phyloP scores from a whole-genome alignment of 2,329 filamentous ascomycete species.

The Microsporum canis region DNA sequence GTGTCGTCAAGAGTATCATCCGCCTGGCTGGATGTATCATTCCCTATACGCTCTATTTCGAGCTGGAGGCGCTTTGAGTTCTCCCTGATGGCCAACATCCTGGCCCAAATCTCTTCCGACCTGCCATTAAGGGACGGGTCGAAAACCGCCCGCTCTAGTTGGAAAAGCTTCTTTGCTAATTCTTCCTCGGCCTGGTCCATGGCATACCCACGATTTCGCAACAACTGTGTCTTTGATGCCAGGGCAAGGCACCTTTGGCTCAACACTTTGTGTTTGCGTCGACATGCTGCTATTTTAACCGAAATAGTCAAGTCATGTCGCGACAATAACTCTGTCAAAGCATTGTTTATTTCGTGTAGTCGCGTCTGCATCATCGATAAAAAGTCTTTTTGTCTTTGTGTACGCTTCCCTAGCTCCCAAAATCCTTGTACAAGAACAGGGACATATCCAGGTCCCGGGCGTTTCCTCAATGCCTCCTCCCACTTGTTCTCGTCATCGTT shows the following conservation, averaged over 20 bases:
- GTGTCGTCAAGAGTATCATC: constrained; percentile 44
- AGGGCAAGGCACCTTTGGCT: constrained; percentile 50
- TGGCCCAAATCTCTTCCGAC: constrained; percentile 56
- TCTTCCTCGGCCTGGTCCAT: constrained; percentile 55
- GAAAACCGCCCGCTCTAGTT: constrained; percentile 47
- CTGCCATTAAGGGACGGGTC: constrained; percentile 50
- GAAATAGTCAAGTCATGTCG: constrained; percentile 51
- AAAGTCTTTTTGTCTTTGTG: constrained; percentile 46
- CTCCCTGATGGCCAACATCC: constrained; percentile 52
- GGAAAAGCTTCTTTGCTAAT: constrained; percentile 49
- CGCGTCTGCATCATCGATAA: constrained; percentile 48
- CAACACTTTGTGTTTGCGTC: constrained; percentile 48
- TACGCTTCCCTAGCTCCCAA: constrained; percentile 46
- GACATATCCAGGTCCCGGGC: constrained; percentile 47
- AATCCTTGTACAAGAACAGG: constrained; percentile 52
- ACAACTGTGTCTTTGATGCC: constrained; percentile 53
- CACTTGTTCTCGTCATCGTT: constrained; percentile 51
- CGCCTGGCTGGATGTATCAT: constrained; percentile 28
- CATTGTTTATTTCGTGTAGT: constrained; percentile 55
- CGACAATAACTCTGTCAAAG: constrained; percentile 47
- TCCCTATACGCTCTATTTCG: constrained; percentile 48
- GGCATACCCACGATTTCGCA: constrained; percentile 53
- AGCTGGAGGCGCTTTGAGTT: constrained; percentile 47
- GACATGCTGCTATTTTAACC: constrained; percentile 47
- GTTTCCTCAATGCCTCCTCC: constrained; percentile 52